phyloP scores from a whole-genome alignment of 768 basidiomycete species.

The Punctularia strigosozonata region DNA sequence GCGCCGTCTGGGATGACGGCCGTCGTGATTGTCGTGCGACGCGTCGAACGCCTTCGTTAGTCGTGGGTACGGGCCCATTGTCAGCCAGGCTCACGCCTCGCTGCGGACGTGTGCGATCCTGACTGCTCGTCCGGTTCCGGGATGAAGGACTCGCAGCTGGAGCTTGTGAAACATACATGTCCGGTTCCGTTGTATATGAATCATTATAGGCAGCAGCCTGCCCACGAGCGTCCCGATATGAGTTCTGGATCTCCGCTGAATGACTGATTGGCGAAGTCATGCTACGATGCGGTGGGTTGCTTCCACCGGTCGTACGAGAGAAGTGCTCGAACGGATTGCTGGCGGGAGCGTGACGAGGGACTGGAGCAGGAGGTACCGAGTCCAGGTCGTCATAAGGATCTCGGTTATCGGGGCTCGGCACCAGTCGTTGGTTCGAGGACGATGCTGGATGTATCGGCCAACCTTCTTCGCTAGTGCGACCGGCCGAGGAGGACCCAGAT shows the following conservation, averaged over 20 bases:
- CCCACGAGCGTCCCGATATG: constrained; percentile 42
- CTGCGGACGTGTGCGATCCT: constrained; percentile 4
- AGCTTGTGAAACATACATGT: constrained; percentile 24
- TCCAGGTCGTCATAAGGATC: constrained; percentile 19
- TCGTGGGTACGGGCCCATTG: constrained; percentile 64
- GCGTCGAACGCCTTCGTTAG: constrained; percentile 66
- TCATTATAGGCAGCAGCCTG: constrained; percentile 28
- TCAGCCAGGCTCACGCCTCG: constrained; percentile 77
- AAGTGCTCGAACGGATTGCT: constrained; percentile 25
- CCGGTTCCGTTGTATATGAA: constrained; percentile 16
- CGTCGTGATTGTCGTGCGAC: constrained; percentile 54
- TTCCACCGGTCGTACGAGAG: constrained; percentile 24
- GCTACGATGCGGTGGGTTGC: constrained; percentile 28
- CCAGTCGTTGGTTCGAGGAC: constrained; percentile 31
- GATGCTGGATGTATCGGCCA: constrained; percentile 23
- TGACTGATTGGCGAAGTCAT: constrained; percentile 24
- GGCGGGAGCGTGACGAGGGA: constrained; percentile 2
- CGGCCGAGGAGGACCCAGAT: constrained; percentile 28
- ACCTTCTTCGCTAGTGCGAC: constrained; percentile 33
- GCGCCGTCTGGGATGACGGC: constrained; percentile 45
- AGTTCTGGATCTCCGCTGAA: constrained; percentile 39
- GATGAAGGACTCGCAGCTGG: constrained; percentile 15
- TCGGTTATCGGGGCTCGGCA: constrained; percentile 19
- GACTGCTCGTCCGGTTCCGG: constrained; percentile 7
- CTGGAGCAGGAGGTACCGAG: constrained; percentile 5